Percentiles rank a stretch among this genome's conserved stretches.
Conservation (phyloP, 2,329 filamentous ascomycete species). For the Hypoxylon sp. region DNA sequence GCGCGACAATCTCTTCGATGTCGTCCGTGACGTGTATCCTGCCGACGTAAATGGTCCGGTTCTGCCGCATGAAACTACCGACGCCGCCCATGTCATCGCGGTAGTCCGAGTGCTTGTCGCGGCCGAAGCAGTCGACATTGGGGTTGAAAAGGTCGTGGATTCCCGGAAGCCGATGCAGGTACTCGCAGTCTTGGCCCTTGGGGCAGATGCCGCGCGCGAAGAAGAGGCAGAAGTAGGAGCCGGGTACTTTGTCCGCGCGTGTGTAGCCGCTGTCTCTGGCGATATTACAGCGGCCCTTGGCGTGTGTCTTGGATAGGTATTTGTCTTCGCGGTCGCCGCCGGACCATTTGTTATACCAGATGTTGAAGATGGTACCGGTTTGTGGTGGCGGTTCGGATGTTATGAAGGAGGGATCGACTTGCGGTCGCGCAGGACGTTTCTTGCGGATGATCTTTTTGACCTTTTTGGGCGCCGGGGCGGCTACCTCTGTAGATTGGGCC, state of each 20-base stretch:
- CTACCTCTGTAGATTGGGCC: constrained; percentile 60
- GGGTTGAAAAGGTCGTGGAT: constrained; percentile 92
- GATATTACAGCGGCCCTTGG: constrained; percentile 89
- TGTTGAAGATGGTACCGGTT: constrained; percentile 96
- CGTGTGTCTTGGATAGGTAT: constrained; percentile 85
- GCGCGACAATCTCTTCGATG: constrained; percentile 94
- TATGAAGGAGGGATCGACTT: constrained; percentile 88
- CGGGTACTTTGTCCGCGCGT: constrained; percentile 80
- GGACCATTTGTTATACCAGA: constrained; percentile 99
- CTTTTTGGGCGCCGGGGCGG: constrained; percentile 69
- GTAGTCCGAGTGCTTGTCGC: constrained; percentile 94
- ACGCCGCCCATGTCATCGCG: constrained; percentile 98
- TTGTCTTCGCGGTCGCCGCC: constrained; percentile 96
- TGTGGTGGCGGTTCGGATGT: constrained; percentile 89
- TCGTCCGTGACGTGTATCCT: constrained; percentile 96
- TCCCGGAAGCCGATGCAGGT: constrained; percentile 88
- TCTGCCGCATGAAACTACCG: constrained; percentile 92
- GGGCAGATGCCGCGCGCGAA: constrained; percentile 88
- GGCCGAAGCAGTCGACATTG: constrained; percentile 94
- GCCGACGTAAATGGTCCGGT: constrained; percentile 93
- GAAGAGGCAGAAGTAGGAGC: constrained; percentile 92
- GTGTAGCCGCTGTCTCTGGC: constrained; percentile 85
- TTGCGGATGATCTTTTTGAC: constrained; percentile 93
- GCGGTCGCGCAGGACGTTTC: constrained; percentile 87
- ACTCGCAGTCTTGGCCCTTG: constrained; percentile 93